Evolutionary conservation across 352 stramenopile species (phyloP).

Genomic region (Phytophthora cactorum): DNA sequence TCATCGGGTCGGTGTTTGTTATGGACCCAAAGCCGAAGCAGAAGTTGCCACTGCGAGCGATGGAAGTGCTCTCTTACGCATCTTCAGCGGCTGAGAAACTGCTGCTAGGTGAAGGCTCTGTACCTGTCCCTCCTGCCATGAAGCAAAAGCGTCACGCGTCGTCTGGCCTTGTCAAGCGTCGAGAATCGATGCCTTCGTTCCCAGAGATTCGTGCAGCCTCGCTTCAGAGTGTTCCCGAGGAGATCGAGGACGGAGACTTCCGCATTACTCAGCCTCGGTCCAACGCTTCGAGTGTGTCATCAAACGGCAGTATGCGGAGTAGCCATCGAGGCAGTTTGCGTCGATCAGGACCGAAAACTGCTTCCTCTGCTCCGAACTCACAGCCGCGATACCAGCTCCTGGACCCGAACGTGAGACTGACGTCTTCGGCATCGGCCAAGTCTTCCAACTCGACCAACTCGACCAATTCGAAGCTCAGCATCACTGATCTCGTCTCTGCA

Average conservation of each 20-base stretch:
- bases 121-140: constrained; percentile 10
- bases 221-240: constrained; percentile 50
- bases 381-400: constrained; percentile 40
- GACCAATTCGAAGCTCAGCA: constrained; percentile 32
- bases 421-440: constrained; percentile 21
- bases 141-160: constrained; percentile 38
- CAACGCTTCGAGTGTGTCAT: constrained; percentile 34
- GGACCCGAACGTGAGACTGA: constrained; percentile 33
- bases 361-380: constrained; percentile 12
- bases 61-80: constrained; percentile 77
- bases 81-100: constrained; percentile 62
- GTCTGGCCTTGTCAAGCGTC: constrained; percentile 16
- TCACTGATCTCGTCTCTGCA: constrained; percentile 35
- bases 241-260: constrained; percentile 53
- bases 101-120: constrained; percentile 36
- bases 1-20: constrained; percentile 85
- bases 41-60: constrained; percentile 49
- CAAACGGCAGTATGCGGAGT: constrained; percentile 16
- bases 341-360: constrained; percentile 15
- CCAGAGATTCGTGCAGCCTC: constrained; percentile 42
- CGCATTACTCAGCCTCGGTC: constrained; percentile 26
- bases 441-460: constrained; percentile 13
- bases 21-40: constrained; percentile 72
- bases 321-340: constrained; percentile 21
- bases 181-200: constrained; percentile 29